Conservation (phyloP, 257 asterid genomes). For the Buddleja alternifolia region DNA sequence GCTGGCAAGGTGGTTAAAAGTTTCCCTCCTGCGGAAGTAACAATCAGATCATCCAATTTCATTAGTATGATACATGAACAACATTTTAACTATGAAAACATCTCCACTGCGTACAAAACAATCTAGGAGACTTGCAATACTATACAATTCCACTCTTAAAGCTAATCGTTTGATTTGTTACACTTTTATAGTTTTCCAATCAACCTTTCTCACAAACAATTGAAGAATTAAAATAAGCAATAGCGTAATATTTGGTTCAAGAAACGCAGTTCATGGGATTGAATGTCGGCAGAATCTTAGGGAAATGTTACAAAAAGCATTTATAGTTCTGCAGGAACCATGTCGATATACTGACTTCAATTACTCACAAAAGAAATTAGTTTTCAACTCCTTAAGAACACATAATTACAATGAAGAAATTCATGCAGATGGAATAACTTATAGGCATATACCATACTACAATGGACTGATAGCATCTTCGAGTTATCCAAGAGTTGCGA, state of each 20-base stretch:
- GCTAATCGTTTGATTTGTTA: neutral
- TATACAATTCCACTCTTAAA: conserved; percentile 5
- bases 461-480: too few relatives aligned
- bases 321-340: neutral
- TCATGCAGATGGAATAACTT: neutral
- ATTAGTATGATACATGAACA: neutral
- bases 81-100: neutral
- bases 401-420: neutral
- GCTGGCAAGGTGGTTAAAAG: conserved; percentile 73
- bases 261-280: conserved; percentile 20
- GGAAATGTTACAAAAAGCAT: neutral
- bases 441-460: neutral
- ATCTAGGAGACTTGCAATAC: neutral
- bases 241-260: conserved; percentile 15
- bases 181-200: conserved; percentile 1
- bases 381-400: neutral
- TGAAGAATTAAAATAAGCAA: conserved; percentile 13
- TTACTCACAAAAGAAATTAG: neutral
- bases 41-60: neutral
- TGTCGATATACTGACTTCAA: neutral
- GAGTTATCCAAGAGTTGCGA: neutral
- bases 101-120: neutral
- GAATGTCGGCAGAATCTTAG: conserved; percentile 3
- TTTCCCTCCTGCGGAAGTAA: conserved; percentile 67
- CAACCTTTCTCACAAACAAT: conserved; percentile 12